Evolutionary conservation across 2,329 filamentous ascomycete species (phyloP), one percentile per base, ranked within the genome.

Genomic region (Hymenoscyphus occultus): DNA sequence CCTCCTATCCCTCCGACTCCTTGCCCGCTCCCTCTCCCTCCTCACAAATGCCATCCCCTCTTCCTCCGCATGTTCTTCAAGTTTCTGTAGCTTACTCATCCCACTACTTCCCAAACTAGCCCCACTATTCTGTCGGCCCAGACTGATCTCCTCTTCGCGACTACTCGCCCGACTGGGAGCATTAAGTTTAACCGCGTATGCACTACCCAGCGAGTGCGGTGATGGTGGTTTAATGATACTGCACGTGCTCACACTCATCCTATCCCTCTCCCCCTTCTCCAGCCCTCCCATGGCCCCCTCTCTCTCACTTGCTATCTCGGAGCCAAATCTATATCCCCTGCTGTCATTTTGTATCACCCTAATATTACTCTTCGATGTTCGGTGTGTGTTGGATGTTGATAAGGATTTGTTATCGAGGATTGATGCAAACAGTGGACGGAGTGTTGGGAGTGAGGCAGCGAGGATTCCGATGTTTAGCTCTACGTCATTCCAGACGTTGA

Each of bases 391-490:
- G 13, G 48, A 19, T 14, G 6, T 31, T 22, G 28, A 35, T 16
- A 42, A 56, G n/a, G 35, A 28, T 16, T 67, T 66, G 16, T 66
- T 71, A 10, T 75, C 73, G 35, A 80, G 74, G 28, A 74, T 67
- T 68, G 73, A 76, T 68, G 75, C 71, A 67, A 78, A 75, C 12
- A 77, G 70, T 1, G 79, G 79, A 35, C 77, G 75, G 14, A 83
- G 74, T 13, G 80, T 77, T 0, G 79, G 79, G 0, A 81, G 70
- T 0, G 76, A 80, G 7, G 78, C 78, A 1, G 80, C 79, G 2
- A 80, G 73, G 59, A 81, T 80, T 3, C 79, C 80, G 3, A 79
- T 71, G 42, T 78, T 78, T 16, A 82, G 74, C 67, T 82, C 80
- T 58, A 81, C 76, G 65, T 76, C 77, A 68, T 78, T 78, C 79